phyloP scores from a whole-genome alignment of 2,329 filamentous ascomycete species.

The Phialocephala subalpina region DNA sequence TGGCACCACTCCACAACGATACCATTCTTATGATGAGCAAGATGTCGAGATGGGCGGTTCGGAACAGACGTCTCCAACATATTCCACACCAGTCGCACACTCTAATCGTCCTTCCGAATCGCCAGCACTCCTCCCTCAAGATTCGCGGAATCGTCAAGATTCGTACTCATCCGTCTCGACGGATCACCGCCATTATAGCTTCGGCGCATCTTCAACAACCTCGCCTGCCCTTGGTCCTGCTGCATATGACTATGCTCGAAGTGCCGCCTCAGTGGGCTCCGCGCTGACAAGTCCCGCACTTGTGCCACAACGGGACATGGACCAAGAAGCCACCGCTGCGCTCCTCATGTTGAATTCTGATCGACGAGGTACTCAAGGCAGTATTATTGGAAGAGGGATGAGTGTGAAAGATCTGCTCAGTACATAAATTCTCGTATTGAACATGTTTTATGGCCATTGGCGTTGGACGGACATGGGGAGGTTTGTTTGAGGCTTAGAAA shows the following conservation, averaged over 20 bases:
- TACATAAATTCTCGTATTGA: slow-evolving; percentile 45
- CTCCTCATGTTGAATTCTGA: slow-evolving; percentile 88
- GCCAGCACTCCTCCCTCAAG: slow-evolving; percentile 57
- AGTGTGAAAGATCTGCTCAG: slow-evolving; percentile 63
- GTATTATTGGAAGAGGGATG: slow-evolving; percentile 52
- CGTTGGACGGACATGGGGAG: background rate
- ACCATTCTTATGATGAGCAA: slow-evolving; percentile 53
- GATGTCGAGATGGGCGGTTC: slow-evolving; percentile 70
- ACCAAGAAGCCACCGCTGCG: slow-evolving; percentile 78
- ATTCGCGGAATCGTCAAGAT: slow-evolving; percentile 54
- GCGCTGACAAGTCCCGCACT: slow-evolving; percentile 66
- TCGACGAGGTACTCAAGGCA: slow-evolving; percentile 51
- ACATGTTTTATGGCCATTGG: slow-evolving; percentile 7
- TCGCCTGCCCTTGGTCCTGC: slow-evolving; percentile 67
- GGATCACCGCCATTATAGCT: slow-evolving; percentile 59
- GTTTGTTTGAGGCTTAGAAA: slow-evolving; percentile 4
- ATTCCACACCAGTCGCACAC: slow-evolving; percentile 43
- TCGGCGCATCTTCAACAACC: slow-evolving; percentile 56
- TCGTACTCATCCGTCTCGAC: slow-evolving; percentile 60
- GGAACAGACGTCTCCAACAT: slow-evolving; percentile 57
- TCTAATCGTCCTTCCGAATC: slow-evolving; percentile 58
- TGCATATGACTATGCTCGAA: slow-evolving; percentile 52
- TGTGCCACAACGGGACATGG: slow-evolving; percentile 62
- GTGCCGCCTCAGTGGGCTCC: slow-evolving; percentile 50
- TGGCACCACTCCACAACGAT: slow-evolving; percentile 46